Evolutionary conservation across 1,139 yeast species (phyloP).

Genomic region (Meyerozyma carpophila): DNA sequence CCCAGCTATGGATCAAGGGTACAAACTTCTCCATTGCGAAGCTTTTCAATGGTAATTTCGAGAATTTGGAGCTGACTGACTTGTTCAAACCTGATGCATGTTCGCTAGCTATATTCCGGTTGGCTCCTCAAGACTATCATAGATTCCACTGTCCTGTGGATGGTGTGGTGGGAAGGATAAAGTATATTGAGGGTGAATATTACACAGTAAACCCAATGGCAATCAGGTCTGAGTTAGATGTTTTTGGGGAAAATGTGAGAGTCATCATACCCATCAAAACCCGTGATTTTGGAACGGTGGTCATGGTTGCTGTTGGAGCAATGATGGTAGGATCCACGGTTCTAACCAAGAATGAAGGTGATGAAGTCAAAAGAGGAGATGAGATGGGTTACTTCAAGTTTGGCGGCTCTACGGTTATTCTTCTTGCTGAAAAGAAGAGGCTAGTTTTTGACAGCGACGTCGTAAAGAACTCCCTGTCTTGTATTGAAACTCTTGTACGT

Average conservation of each 20-base stretch:
- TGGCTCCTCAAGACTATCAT: conserved; percentile 97
- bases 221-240: conserved; percentile 79
- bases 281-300: conserved; percentile 66
- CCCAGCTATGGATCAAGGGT: conserved; percentile 88
- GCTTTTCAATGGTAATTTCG: conserved; percentile 55
- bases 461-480: conserved; percentile 56
- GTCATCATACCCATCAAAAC: conserved; percentile 74
- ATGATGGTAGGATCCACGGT: conserved; percentile 98
- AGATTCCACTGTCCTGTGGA: conserved; percentile 86
- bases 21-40: conserved; percentile 64
- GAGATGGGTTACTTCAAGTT: conserved; percentile 93
- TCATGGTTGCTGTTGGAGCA: conserved; percentile 86
- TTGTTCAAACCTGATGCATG: conserved; percentile 39
- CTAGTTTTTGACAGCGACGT: conserved; percentile 70
- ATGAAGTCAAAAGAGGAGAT: conserved; percentile 58
- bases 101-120: conserved; percentile 70
- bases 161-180: conserved; percentile 64
- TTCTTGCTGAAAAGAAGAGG: conserved; percentile 37
- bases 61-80: conserved; percentile 41
- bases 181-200: conserved; percentile 78
- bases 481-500: conserved; percentile 75
- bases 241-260: conserved; percentile 87
- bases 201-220: conserved; percentile 99
- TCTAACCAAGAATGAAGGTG: conserved; percentile 61
- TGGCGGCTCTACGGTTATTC: conserved; percentile 86